phyloP scores from a whole-genome alignment of 441 rosid species.

The Melastoma candidum region DNA sequence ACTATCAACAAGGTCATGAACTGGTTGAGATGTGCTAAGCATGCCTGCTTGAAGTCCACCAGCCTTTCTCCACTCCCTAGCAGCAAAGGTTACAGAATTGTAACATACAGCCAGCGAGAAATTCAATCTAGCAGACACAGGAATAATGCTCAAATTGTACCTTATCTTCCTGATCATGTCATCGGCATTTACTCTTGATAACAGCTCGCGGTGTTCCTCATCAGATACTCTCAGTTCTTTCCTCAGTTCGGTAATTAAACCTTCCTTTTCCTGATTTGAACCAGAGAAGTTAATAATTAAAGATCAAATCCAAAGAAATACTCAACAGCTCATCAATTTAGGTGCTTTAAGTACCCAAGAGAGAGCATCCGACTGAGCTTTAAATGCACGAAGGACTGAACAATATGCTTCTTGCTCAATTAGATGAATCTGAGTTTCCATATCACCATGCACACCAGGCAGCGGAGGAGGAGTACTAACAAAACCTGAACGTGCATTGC shows the following conservation, averaged over 20 bases:
- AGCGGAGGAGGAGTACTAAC: conserved; percentile 42
- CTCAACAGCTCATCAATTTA: background rate
- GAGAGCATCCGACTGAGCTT: conserved; percentile 98
- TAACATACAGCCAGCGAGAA: no score
- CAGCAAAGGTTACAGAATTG: conserved; percentile 10
- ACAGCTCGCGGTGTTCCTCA: conserved; percentile 89
- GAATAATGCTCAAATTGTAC: conserved; percentile 19
- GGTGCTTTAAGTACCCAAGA: conserved; percentile 56
- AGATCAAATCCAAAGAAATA: background rate
- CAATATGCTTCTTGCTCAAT: conserved; percentile 95
- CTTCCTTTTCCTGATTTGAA: conserved; percentile 72
- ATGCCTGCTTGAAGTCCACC: conserved; percentile 62
- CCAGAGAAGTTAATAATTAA: conserved; percentile 4
- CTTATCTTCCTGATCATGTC: conserved; percentile 82
- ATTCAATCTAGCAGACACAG: no score
- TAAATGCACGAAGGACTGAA: conserved; percentile 88
- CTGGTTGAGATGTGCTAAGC: conserved; percentile 55
- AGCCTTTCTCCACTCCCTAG: conserved; percentile 92
- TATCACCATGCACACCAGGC: conserved; percentile 70
- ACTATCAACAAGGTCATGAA: conserved; percentile 66
- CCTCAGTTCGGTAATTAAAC: conserved; percentile 93
- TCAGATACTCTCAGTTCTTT: conserved; percentile 96
- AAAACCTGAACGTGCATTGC: conserved; percentile 72
- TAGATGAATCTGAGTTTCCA: conserved; percentile 94
- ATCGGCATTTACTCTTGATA: conserved; percentile 83